Evolutionary conservation across 306 rosid genomes (phyloP), one percentile per base, ranked within the genome.

Genomic region (Rubus parviflorus): DNA sequence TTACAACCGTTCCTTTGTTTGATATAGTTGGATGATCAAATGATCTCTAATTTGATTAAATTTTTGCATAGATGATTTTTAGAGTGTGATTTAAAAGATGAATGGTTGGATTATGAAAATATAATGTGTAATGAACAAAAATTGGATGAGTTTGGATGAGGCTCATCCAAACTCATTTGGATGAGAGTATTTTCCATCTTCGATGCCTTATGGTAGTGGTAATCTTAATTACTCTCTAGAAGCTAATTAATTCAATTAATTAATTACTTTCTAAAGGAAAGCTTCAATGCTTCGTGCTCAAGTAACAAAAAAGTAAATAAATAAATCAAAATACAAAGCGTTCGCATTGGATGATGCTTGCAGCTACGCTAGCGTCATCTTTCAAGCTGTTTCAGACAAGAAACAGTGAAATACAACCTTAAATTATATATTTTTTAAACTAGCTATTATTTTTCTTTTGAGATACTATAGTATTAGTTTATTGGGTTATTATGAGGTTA

Each of bases 251-350:
- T 54, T 72, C 9, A 15, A 57, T 57, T 20, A 43, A 4, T 10
- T 3, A 15, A n/a, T 57, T 9, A 43, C 5, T 17, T 3, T 22
- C 17, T 9, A 15, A 19, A 42, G 42, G 43, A 73, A 73, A 42
- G 23, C 54, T 57, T 73, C 77, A 57, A 41, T 4, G 54, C 68
- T 73, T 73, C 43, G 37, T 57, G 56, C n/a, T 63, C 56, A 73
- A 23, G 56, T 22, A 57, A 56, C 19, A 9, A 42, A 53, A 11
- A 8, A 49, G 35, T 30, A 30, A 30, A 30, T 30, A 51, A 41
- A 20, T n/a, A 3, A 12, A 38, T 16, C 65, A 25, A 60, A 25
- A 0, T 25, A 23, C 7, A 53, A 19, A 4, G 12, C 30, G 30
- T n/a, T 38, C 37, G 19, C 30, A 38, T 40, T n/a, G 14, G 7